These are phyloP conservation scores for Melaleuca alternifolia DNA, from an alignment of 345 rosid genomes.

Conservation along the genomic window DNA sequence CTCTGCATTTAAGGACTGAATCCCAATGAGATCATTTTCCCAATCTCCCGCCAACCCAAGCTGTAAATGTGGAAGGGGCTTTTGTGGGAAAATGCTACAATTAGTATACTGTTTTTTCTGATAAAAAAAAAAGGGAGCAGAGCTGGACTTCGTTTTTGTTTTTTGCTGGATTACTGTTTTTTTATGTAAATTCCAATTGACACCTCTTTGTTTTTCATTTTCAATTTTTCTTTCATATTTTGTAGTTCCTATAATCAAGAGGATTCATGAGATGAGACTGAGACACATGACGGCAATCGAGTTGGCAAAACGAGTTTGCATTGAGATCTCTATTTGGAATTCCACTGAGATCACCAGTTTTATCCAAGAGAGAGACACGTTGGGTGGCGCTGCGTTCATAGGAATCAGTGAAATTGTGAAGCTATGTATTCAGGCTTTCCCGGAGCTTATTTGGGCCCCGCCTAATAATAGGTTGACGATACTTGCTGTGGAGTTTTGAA, in stretches of 20 bases:
- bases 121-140: too few relatives aligned
- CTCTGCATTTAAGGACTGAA: background rate
- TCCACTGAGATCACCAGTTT: background rate
- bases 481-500: rapidly evolving
- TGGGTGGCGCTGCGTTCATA: rapidly evolving
- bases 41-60: background rate
- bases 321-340: background rate
- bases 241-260: background rate
- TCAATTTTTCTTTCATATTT: background rate
- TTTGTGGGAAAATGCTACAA: background rate
- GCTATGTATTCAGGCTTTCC: background rate
- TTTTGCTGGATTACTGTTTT: too few relatives aligned
- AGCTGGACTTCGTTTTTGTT: rapidly evolving
- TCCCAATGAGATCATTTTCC: background rate
- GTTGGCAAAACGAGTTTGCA: background rate
- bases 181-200: background rate
- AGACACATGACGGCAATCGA: background rate
- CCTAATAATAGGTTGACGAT: rapidly evolving
- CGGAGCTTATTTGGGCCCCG: background rate
- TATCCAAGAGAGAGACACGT: rapidly evolving
- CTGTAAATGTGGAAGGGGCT: too few relatives aligned
- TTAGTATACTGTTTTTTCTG: background rate
- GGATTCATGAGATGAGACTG: background rate
- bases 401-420: background rate
- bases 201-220: background rate